phyloP scores from a whole-genome alignment of 129 eudicot genomes.

The Artemisia argyi region DNA sequence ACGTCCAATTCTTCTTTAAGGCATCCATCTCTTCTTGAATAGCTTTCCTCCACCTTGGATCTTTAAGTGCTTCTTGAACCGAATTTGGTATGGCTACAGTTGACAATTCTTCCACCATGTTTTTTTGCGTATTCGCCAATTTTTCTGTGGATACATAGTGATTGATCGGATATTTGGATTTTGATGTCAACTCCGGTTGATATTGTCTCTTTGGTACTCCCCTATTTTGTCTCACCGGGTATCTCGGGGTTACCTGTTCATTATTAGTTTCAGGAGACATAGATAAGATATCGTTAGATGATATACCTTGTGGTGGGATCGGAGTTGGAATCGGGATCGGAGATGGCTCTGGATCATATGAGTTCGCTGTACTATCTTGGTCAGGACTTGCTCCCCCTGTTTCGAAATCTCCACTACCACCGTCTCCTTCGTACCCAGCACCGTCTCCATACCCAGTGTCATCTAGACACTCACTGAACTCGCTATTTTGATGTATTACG shows the following conservation, averaged over 20 bases:
- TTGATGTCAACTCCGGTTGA: neutral
- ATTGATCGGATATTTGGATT: neutral
- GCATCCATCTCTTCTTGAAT: neutral
- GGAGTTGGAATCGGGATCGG: neutral
- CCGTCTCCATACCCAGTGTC: too few relatives aligned
- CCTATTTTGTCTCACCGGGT: neutral
- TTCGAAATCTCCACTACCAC: neutral
- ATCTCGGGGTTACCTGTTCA: conserved; percentile 9
- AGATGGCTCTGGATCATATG: neutral
- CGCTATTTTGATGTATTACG: neutral
- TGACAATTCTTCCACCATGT: neutral
- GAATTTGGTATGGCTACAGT: neutral
- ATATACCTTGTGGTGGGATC: neutral
- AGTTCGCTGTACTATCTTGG: neutral
- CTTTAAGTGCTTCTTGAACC: neutral
- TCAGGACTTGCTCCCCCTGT: neutral
- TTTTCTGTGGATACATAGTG: neutral
- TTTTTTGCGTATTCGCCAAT: neutral
- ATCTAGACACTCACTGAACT: neutral
- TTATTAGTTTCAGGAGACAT: conserved; percentile 6
- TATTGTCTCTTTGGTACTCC: neutral
- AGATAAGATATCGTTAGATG: neutral
- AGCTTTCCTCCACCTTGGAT: neutral
- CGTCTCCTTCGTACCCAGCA: conserved; percentile 9
- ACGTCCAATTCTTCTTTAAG: neutral